Evolutionary conservation across 2,329 filamentous ascomycete genomes (phyloP), one percentile per base, ranked within the genome.

Genomic region (Tolypocladium amazonense): DNA sequence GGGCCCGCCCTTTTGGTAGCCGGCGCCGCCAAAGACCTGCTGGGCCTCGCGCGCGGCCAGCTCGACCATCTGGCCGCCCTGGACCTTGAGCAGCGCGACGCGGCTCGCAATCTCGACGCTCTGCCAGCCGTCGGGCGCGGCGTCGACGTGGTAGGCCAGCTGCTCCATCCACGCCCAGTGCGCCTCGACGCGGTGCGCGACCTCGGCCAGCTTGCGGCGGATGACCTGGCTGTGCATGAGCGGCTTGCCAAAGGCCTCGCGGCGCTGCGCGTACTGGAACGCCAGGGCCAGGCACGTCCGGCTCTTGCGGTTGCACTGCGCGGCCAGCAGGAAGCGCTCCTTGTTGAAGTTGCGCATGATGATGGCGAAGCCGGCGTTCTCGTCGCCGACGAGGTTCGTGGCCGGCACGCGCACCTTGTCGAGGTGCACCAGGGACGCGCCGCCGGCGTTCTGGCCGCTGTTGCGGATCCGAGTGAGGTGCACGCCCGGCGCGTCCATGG

Each of bases 371-470:
- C 82, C 83, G 25, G 76, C 67, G 61, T 83, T 82, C 62, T 84
- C 81, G 37, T 72, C 67, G 5, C 82, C 82, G 2, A 86, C 2
- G 23, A 66, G 55, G 57, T 66, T 63, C 56, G 59, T 61, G 12
- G 61, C 74, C 0, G 83, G 82, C 0, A 86, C 83, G 20, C 71
- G 64, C 3, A 85, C 82, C 60, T 84, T 73, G 54, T 85, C 81
- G 25, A 85, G 73, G 25, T 80, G 77, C 56, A 85, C 76, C 62
- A 79, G 84, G 0, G 80, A 81, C 5, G 81, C 76, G 68, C 84
- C 84, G 47, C 85, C 86, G 6, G 84, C 84, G 65, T 85, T 82
- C n/a, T 87, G 84, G 3, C 86, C 87, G 33, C 81, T 85, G 69
- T 89, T 88, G 58, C 79, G 71, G 70, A 88, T 86, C 57, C 76